phyloP scores from a whole-genome alignment of 805 yeast genomes.

The Candida boleticola region DNA sequence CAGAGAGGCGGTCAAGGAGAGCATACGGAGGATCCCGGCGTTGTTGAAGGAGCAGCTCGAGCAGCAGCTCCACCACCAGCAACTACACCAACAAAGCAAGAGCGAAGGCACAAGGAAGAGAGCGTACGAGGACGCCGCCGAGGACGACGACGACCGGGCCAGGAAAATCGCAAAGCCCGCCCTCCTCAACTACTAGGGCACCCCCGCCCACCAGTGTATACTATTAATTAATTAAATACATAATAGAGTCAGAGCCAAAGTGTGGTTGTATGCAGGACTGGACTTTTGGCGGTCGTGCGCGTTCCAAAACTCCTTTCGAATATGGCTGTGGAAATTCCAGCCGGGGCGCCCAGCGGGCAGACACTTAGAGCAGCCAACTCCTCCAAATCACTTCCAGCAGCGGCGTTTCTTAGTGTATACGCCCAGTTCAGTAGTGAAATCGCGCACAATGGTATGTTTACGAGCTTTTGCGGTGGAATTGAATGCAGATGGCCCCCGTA shows the following conservation, averaged over 20 bases:
- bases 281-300: background rate
- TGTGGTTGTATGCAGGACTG: too few relatives aligned
- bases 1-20: background rate
- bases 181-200: background rate
- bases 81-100: background rate
- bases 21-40: background rate
- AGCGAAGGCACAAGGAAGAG: conserved; percentile 1
- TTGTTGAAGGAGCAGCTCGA: background rate
- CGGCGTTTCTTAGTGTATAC: too few relatives aligned
- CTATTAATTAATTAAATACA: too few relatives aligned
- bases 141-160: background rate
- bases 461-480: too few relatives aligned
- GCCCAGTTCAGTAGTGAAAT: too few relatives aligned
- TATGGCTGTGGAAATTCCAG: too few relatives aligned
- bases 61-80: background rate
- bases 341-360: background rate
- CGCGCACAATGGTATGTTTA: too few relatives aligned
- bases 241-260: too few relatives aligned
- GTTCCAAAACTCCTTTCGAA: background rate
- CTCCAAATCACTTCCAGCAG: too few relatives aligned
- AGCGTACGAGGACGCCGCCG: background rate
- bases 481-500: too few relatives aligned
- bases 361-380: too few relatives aligned
- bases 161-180: background rate
- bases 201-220: too few relatives aligned